Conservation (phyloP, 495 filamentous ascomycete species). For the Lophium mytilinum region DNA sequence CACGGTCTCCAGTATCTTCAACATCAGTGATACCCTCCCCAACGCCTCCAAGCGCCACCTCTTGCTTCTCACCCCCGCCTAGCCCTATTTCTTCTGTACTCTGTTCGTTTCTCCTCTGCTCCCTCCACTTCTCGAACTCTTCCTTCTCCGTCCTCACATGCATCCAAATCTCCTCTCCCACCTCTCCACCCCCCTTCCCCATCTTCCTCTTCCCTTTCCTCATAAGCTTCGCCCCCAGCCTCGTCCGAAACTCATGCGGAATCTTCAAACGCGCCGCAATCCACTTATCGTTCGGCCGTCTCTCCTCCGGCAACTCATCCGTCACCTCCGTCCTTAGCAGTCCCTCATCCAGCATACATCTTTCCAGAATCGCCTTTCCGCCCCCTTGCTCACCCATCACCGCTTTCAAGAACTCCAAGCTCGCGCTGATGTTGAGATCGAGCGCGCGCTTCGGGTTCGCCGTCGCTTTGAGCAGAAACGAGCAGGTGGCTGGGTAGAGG, state of each 20-base stretch:
- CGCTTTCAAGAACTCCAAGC: constrained; percentile 43
- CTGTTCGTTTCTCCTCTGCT: constrained; percentile 23
- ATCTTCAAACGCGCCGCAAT: constrained; percentile 41
- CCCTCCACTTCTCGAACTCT: constrained; percentile 38
- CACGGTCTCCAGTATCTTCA: no score
- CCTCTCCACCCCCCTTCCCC: constrained; percentile 22
- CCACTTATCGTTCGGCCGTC: constrained; percentile 41
- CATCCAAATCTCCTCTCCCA: constrained; percentile 43
- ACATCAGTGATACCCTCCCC: no score
- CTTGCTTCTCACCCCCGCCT: no score
- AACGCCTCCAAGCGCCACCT: no score
- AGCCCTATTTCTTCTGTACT: no score
- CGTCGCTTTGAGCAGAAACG: constrained; percentile 48
- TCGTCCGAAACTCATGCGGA: constrained; percentile 39
- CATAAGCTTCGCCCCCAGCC: constrained; percentile 31
- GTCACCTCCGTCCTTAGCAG: constrained; percentile 33
- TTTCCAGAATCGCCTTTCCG: constrained; percentile 30
- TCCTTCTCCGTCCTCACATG: constrained; percentile 45
- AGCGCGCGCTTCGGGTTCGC: constrained; percentile 48
- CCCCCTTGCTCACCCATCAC: constrained; percentile 31
- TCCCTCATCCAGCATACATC: constrained; percentile 37
- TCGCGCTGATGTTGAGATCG: constrained; percentile 45
- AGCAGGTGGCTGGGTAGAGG: constrained; percentile 48
- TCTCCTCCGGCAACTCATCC: constrained; percentile 34
- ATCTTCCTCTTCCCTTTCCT: constrained; percentile 21